A percentile compares a stretch with the other conserved stretches of the same genome.
These are phyloP conservation scores for Backusella macrospora DNA, from an alignment of 192 early-diverging fungal genomes.

Conservation along the genomic window DNA sequence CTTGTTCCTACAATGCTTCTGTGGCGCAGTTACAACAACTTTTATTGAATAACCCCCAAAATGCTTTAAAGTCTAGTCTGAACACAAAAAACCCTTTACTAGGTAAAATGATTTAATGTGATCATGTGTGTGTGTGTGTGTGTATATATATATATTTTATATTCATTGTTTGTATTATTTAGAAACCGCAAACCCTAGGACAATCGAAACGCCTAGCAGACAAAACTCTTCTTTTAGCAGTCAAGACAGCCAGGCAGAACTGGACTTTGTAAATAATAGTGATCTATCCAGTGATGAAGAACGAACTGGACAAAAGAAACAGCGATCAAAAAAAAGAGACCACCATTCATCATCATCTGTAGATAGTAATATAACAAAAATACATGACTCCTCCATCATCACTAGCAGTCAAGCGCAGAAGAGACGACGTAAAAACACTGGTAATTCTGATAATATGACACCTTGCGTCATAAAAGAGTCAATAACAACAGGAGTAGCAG, in stretches of 20 bases:
- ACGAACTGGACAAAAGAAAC: not conserved
- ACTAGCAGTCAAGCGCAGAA: not conserved
- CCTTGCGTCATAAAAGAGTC: not conserved
- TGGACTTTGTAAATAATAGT: constrained; percentile 13
- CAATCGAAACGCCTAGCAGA: constrained; percentile 8
- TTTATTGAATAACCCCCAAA: constrained; percentile 25
- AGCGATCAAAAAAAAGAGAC: not conserved
- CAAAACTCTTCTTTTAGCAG: constrained; percentile 25
- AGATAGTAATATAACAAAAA: constrained; percentile 5
- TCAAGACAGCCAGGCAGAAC: not conserved
- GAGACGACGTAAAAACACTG: constrained; percentile 3
- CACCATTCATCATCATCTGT: not conserved
- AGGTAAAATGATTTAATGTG: constrained; percentile 22
- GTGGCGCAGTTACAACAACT: constrained; percentile 36
- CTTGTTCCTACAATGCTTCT: constrained; percentile 17
- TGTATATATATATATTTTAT: not conserved
- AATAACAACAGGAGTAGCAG: not conserved
- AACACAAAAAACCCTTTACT: constrained; percentile 29
- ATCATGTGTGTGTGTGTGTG: not conserved
- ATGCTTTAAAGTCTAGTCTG: constrained; percentile 19
- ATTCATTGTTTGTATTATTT: constrained; percentile 9
- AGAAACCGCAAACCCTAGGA: constrained; percentile 10
- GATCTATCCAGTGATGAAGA: constrained; percentile 12
- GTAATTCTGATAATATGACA: constrained; percentile 2
- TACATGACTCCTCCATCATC: not conserved